These are phyloP conservation scores for Wickerhamiella sergipiensis DNA, from an alignment of 805 yeast genomes.

Conservation along the genomic window DNA sequence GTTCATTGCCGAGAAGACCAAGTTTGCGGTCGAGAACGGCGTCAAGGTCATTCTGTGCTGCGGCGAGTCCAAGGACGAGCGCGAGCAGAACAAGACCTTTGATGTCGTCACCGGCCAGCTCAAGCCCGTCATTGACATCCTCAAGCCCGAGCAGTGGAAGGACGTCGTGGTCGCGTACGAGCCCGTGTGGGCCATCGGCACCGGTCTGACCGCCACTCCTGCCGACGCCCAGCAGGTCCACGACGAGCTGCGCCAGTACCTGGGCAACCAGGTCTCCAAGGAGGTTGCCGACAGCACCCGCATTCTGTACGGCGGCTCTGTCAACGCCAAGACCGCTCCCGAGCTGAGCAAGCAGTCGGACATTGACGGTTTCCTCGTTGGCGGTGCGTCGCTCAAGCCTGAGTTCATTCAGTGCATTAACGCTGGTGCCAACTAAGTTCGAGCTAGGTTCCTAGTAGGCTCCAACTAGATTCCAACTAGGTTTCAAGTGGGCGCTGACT, in stretches of 20 bases:
- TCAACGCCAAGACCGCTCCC: constrained; percentile 82
- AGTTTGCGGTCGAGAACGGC: constrained; percentile 83
- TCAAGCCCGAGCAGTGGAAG: constrained; percentile 63
- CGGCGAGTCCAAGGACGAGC: constrained; percentile 95
- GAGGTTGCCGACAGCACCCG: constrained; percentile 66
- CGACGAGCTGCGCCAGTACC: constrained; percentile 71
- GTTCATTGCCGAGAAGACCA: constrained; percentile 84
- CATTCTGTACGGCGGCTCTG: constrained; percentile 98
- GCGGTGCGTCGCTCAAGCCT: constrained; percentile 98
- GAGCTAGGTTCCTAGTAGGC: no score
- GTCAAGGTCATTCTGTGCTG: constrained; percentile 87
- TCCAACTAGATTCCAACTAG: no score
- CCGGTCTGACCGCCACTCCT: constrained; percentile 98
- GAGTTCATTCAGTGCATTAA: constrained; percentile 93
- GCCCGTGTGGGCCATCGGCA: constrained; percentile 99
- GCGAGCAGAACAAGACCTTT: constrained; percentile 76
- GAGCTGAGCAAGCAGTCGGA: constrained; percentile 85
- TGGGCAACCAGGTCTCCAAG: constrained; percentile 61
- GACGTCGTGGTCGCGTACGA: constrained; percentile 93
- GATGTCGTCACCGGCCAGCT: constrained; percentile 81
- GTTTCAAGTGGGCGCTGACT: no score
- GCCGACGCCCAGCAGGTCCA: constrained; percentile 96
- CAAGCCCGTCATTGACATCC: constrained; percentile 69
- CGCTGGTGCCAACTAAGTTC: constrained; percentile 29
- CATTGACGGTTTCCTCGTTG: constrained; percentile 97